Conservation (phyloP, 2,329 filamentous ascomycete genomes). For the Parastagonospora avenae region DNA sequence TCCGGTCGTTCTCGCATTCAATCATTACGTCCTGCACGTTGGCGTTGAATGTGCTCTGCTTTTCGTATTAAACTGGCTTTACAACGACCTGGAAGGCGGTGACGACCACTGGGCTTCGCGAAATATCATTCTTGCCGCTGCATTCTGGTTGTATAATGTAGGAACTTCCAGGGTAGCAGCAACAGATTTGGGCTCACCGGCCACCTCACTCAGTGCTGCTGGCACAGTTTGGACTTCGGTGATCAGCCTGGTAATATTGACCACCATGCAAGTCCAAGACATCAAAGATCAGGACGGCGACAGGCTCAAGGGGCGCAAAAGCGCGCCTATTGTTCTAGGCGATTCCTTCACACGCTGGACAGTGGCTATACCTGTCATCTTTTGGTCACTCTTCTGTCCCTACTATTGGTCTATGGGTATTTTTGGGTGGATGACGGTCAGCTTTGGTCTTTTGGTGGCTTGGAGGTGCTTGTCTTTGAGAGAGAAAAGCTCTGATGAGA, state of each 20-base stretch:
- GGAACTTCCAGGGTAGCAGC: constrained; percentile 8
- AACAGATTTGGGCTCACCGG: background rate
- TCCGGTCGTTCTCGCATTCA: background rate
- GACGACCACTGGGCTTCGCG: constrained; percentile 15
- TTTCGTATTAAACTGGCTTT: constrained; percentile 45
- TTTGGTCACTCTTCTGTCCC: background rate
- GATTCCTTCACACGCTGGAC: background rate
- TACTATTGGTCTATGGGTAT: background rate
- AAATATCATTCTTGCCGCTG: constrained; percentile 14
- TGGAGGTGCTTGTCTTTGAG: background rate
- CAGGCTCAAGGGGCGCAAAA: constrained; percentile 14
- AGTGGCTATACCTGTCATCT: background rate
- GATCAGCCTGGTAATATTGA: constrained; percentile 16
- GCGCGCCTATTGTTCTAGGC: constrained; percentile 23
- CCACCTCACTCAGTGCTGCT: background rate
- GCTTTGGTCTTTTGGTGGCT: background rate
- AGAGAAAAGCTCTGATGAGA: background rate
- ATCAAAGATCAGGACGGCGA: constrained; percentile 34
- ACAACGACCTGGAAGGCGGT: constrained; percentile 47
- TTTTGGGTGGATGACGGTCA: background rate
- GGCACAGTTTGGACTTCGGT: constrained; percentile 7
- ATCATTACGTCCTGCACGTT: constrained; percentile 4
- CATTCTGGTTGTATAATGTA: constrained; percentile 7
- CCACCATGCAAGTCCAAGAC: constrained; percentile 37
- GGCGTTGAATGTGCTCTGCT: constrained; percentile 37